These are phyloP conservation scores for Thalassiosira livingstoniorum DNA, from an alignment of 352 stramenopile genomes.

Conservation along the genomic window DNA sequence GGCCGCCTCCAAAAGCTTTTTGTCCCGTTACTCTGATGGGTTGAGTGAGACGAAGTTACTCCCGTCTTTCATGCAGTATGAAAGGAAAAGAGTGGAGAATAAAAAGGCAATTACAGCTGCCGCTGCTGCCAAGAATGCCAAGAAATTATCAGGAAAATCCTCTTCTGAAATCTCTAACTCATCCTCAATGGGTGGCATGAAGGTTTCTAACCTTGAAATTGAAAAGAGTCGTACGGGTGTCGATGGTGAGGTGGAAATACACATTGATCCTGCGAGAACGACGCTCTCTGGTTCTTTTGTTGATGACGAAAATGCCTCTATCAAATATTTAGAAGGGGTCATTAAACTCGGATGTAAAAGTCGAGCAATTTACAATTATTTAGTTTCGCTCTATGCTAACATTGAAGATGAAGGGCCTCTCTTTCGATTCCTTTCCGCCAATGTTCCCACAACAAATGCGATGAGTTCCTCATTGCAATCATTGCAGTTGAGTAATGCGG, in stretches of 20 bases:
- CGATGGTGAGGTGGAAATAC: slow-evolving; percentile 29
- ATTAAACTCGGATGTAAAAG: slow-evolving; percentile 80
- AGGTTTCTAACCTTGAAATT: slow-evolving; percentile 16
- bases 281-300: slow-evolving; percentile 59
- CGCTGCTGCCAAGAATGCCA: slow-evolving; percentile 1
- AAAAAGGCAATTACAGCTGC: slow-evolving; percentile 34
- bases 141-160: neutral
- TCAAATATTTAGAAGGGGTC: slow-evolving; percentile 81
- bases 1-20: slow-evolving; percentile 75
- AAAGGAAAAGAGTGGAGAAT: slow-evolving; percentile 60
- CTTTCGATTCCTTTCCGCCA: slow-evolving; percentile 76
- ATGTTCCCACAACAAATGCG: slow-evolving; percentile 58
- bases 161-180: slow-evolving; percentile 2
- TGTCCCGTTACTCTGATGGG: slow-evolving; percentile 77
- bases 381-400: slow-evolving; percentile 79
- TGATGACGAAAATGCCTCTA: slow-evolving; percentile 69
- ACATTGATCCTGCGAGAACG: slow-evolving; percentile 31
- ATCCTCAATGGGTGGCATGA: slow-evolving; percentile 33
- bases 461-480: too few relatives aligned
- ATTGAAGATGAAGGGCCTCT: slow-evolving; percentile 83
- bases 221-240: slow-evolving; percentile 15
- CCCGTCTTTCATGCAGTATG: slow-evolving; percentile 82
- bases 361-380: slow-evolving; percentile 81
- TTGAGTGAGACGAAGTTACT: slow-evolving; percentile 78
- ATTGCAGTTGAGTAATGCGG: neutral